Evolutionary conservation across 768 basidiomycete genomes (phyloP), one percentile per base, ranked within the genome.

Genomic region (Tremella fuciformis): DNA sequence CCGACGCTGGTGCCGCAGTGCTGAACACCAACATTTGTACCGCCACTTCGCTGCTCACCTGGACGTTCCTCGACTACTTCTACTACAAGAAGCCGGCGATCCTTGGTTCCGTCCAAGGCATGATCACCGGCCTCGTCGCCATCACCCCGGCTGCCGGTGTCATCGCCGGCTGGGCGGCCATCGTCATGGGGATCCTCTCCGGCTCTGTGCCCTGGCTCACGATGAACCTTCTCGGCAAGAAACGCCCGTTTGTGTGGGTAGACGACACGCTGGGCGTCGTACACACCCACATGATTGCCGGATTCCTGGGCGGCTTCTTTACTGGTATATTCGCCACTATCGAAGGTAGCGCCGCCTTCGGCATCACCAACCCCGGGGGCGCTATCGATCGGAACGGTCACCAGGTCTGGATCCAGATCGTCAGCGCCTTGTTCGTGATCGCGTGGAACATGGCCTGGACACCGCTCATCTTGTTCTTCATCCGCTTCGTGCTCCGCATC

Each of bases 21-120:
- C 49, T 50, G 1, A 50, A 50, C 21, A 50, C 49, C 49, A 50
- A 50, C 49, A 50, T 50, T 22, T 50, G 49, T n/a, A 50, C 49
- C 49, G 49, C 49, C 49, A 50, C 29, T 3, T 50, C 49, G 18
- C 49, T 50, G 18, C 21, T 50, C 16, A 26, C 25, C 21, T 50
- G 49, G 49, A 50, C 49, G 3, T 18, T 34, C n/a, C 29, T 24
- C 29, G 49, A 50, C 26, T 50, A 50, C 21, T 34, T 50, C 13
- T 50, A 50, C 21, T 50, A 50, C 29, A 34, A 50, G 29, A 24
- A 34, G n/a, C 49, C 49, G 7, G 21, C 49, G 19, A 50, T 50
- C 49, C 49, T 50, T n/a, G 49, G 49, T n/a, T 50, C 49, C 13
- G 49, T 50, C 11, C 49, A 50, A 26, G 49, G 49, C 2, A 50